phyloP scores from a whole-genome alignment of 2,329 filamentous ascomycete species.

The Dryadomyces quercus-mongolicae region DNA sequence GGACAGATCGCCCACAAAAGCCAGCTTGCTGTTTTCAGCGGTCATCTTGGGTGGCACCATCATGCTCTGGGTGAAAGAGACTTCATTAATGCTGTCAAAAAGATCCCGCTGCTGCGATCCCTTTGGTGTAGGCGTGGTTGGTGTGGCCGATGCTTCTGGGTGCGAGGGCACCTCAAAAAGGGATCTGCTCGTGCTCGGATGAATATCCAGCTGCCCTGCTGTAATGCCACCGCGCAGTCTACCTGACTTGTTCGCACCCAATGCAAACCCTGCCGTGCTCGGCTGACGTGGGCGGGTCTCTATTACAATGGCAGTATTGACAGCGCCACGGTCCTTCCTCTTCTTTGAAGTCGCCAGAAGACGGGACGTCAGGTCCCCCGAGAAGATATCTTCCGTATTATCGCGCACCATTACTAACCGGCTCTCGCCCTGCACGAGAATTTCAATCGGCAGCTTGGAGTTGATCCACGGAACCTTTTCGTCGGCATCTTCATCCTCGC shows the following conservation, averaged over 20 bases:
- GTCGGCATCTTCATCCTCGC: conserved; percentile 9
- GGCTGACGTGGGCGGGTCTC: conserved; percentile 32
- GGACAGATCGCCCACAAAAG: conserved; percentile 38
- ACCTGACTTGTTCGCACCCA: conserved; percentile 29
- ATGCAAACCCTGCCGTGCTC: conserved; percentile 34
- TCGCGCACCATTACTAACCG: conserved; percentile 43
- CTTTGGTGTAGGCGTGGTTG: background rate
- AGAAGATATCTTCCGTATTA: conserved; percentile 24
- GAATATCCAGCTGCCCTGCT: background rate
- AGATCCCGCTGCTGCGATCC: background rate
- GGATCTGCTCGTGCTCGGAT: conserved; percentile 1
- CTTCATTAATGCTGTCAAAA: conserved; percentile 12
- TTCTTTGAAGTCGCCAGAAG: conserved; percentile 23
- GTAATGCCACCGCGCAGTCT: background rate
- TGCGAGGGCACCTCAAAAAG: conserved; percentile 7
- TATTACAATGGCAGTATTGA: conserved; percentile 41
- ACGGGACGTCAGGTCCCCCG: conserved; percentile 14
- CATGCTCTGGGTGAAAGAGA: conserved; percentile 15
- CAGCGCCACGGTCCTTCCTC: conserved; percentile 22
- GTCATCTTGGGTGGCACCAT: conserved; percentile 11
- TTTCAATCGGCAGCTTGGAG: conserved; percentile 32
- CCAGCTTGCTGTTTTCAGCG: conserved; percentile 20
- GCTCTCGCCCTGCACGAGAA: conserved; percentile 43
- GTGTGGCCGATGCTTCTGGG: background rate
- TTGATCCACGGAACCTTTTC: conserved; percentile 16